These are phyloP conservation scores for Globisporangium radiosum DNA, from an alignment of 352 stramenopile species.

Conservation along the genomic window DNA sequence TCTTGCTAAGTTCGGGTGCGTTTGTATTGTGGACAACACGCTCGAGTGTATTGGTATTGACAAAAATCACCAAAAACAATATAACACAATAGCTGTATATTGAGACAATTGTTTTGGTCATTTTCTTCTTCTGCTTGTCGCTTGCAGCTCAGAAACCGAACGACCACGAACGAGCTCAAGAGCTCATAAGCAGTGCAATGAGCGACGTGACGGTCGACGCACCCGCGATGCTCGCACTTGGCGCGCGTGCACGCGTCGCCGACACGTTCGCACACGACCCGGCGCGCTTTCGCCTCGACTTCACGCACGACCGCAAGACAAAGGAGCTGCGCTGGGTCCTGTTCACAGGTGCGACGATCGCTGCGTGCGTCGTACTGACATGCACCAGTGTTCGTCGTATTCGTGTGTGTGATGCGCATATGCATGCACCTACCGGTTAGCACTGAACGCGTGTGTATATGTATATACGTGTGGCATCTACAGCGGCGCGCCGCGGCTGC, in stretches of 20 bases:
- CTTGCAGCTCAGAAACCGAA: too few relatives aligned
- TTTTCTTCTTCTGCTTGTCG: too few relatives aligned
- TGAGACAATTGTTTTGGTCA: too few relatives aligned
- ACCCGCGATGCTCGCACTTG: conserved; percentile 12
- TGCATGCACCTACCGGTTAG: not conserved
- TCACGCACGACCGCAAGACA: conserved; percentile 51
- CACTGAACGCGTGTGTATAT: not conserved
- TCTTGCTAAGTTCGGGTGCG: too few relatives aligned
- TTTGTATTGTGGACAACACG: too few relatives aligned
- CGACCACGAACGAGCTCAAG: too few relatives aligned
- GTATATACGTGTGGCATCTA: too few relatives aligned
- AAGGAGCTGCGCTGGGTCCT: conserved; percentile 82
- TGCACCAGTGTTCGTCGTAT: not conserved
- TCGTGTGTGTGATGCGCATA: not conserved
- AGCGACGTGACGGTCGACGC: not conserved
- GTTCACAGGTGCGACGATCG: conserved; percentile 39
- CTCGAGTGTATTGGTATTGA: too few relatives aligned
- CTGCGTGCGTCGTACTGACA: not conserved
- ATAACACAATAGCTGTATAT: too few relatives aligned
- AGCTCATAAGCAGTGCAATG: not conserved
- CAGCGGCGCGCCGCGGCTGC: conserved; percentile 44
- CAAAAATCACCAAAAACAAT: too few relatives aligned
- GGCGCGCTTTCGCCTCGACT: conserved; percentile 64
- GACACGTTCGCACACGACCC: conserved; percentile 33
- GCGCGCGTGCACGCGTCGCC: conserved; percentile 25